Percentiles rank a stretch among this genome's conserved stretches.
Conservation (phyloP, 2,329 filamentous ascomycete genomes). For the Hypoxylon sp. region DNA sequence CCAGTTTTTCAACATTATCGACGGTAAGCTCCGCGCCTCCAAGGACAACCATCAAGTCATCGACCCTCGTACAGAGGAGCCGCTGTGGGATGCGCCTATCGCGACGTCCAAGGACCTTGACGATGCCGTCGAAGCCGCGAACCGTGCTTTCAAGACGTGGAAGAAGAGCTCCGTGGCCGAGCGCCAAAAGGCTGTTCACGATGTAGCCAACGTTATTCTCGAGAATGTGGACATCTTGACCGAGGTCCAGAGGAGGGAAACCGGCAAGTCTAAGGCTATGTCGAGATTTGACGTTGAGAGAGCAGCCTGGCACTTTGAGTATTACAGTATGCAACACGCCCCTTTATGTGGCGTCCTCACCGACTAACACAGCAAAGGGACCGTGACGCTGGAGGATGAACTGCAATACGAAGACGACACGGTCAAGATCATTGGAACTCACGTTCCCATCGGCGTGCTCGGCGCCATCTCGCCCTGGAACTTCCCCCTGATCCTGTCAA, state of each 20-base stretch:
- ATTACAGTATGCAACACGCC: conserved; percentile 51
- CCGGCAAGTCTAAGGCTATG: conserved; percentile 62
- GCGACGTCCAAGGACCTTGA: conserved; percentile 56
- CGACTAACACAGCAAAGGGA: conserved; percentile 41
- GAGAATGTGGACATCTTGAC: conserved; percentile 58
- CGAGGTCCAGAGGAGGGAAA: conserved; percentile 61
- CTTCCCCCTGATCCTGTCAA: conserved; percentile 62
- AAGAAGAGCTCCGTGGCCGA: conserved; percentile 58
- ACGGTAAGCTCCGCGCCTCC: conserved; percentile 55
- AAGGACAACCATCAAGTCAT: conserved; percentile 54
- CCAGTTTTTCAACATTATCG: conserved; percentile 60
- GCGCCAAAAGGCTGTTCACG: conserved; percentile 56
- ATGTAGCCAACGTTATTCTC: conserved; percentile 57
- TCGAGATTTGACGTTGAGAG: conserved; percentile 56
- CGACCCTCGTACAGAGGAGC: conserved; percentile 60
- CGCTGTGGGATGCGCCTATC: conserved; percentile 61
- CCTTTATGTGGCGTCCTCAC: not conserved
- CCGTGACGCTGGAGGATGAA: conserved; percentile 58
- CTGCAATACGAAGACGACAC: conserved; percentile 61
- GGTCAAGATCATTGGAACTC: conserved; percentile 57
- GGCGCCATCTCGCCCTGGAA: conserved; percentile 73
- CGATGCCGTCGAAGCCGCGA: conserved; percentile 60
- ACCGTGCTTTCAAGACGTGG: conserved; percentile 62
- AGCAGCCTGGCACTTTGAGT: conserved; percentile 54
- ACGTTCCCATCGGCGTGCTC: conserved; percentile 62